A percentile compares a stretch with the other conserved stretches of the same genome.
Evolutionary conservation across 441 rosid species (phyloP).

Genomic region (Melastoma candidum): DNA sequence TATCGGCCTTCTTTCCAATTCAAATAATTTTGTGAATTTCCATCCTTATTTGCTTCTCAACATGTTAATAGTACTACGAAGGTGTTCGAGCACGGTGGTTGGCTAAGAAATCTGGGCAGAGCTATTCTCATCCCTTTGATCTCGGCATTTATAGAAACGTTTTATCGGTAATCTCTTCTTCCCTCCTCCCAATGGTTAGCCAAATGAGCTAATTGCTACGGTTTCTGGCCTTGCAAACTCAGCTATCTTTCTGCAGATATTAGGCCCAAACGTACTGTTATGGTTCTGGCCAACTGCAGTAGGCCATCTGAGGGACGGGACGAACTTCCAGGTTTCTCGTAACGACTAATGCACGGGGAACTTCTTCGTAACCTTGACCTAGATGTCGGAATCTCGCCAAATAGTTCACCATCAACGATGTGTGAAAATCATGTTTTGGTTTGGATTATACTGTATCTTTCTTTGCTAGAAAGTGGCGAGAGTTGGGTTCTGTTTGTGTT

Average conservation of each 20-base stretch:
- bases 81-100: conserved; percentile 63
- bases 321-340: conserved; percentile 37
- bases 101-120: conserved; percentile 81
- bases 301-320: conserved; percentile 56
- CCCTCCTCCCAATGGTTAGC: not conserved
- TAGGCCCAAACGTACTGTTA: conserved; percentile 59
- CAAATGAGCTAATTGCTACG: not conserved
- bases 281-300: conserved; percentile 65
- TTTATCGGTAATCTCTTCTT: conserved; percentile 30
- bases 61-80: conserved; percentile 49
- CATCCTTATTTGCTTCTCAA: not conserved
- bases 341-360: conserved; percentile 18
- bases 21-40: conserved; percentile 1
- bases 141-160: conserved; percentile 49
- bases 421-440: too few relatives aligned
- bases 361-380: too few relatives aligned
- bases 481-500: too few relatives aligned
- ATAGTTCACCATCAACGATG: too few relatives aligned
- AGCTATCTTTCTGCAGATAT: conserved; percentile 33
- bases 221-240: not conserved
- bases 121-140: conserved; percentile 58
- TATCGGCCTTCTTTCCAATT: conserved; percentile 7
- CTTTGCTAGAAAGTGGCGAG: too few relatives aligned
- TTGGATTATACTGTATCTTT: too few relatives aligned
- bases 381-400: too few relatives aligned